These are phyloP conservation scores for Trametes maxima DNA, from an alignment of 768 basidiomycete genomes.

Conservation along the genomic window DNA sequence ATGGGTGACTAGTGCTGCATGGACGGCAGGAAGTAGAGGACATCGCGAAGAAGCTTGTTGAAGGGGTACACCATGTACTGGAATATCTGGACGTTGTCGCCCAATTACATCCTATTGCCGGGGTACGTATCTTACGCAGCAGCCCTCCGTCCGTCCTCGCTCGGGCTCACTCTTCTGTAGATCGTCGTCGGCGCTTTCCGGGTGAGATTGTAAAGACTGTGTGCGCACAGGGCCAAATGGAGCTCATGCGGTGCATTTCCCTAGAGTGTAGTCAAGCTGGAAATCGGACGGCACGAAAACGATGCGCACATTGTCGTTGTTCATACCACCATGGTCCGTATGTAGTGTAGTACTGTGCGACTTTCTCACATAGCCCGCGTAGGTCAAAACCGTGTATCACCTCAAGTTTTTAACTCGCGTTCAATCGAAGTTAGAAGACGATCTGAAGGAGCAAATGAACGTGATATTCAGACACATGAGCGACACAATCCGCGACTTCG, in stretches of 20 bases:
- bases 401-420: slow-evolving; percentile 1
- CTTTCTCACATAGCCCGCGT: not conserved
- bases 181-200: not conserved
- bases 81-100: not conserved
- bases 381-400: slow-evolving; percentile 11
- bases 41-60: slow-evolving; percentile 1
- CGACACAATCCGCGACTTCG: slow-evolving; percentile 1
- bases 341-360: not conserved
- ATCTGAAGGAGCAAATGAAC: not conserved
- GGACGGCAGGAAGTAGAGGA: not conserved
- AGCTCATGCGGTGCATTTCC: not conserved
- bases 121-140: not conserved
- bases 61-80: not conserved
- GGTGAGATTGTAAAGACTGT: not conserved
- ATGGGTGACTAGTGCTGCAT: not conserved
- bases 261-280: slow-evolving; percentile 2
- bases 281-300: slow-evolving; percentile 6
- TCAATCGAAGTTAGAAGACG: not conserved
- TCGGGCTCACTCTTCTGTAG: not conserved
- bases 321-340: slow-evolving; percentile 1
- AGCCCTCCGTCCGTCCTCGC: not conserved
- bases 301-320: slow-evolving; percentile 9
- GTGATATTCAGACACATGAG: not conserved
- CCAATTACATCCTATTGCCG: not conserved
- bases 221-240: not conserved